Base-by-base conservation (phyloP, 2,329 filamentous ascomycete species). In the Pseudogymnoascus sp. region DNA sequence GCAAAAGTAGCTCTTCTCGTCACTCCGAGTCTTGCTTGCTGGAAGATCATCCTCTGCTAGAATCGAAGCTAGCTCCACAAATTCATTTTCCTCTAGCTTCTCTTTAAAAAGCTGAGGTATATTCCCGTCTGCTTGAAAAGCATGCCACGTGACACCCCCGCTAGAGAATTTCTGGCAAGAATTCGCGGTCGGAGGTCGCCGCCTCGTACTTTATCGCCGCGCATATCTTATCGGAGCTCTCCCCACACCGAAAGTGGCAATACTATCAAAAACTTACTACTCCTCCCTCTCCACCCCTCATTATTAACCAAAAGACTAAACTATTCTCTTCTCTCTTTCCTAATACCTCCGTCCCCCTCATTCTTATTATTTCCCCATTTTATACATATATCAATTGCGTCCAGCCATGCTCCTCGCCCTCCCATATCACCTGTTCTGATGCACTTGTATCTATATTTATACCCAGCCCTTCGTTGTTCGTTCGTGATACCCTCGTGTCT, bases 181-280 rank as follows among this genome's bases (percentile, higher is more conserved):
- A 9, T 33, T 5, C 9, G 16, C n/a, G 16, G 28, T 54, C 47
- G 47, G 47, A 54, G 25, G 47, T 54, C 47, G 47, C 47, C 47
- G 47, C 47, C 25, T 12, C 14, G 11, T 30, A 54, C 25, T 54
- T 54, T 54, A 54, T 54, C 47, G 25, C 6, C n/a, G 2, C 28
- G 25, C 47, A 54, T 54, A 54, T 54, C 47, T 54, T 54, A 54
- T 54, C 47, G 47, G 47, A 54, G 47, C 47, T 54, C 47, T 54
- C 47, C 47, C 47, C 47, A 54, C 43, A 54, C 47, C 47, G 47
- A 54, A 33, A 20, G 47, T 54, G 47, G 47, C 47, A 54, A 54
- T 33, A 28, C n/a, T 18, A 54, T 54, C 47, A 54, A 33, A 54
- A 54, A 54, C 9, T 18, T 33, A 54, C 41, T 47, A 18, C 47